Evolutionary conservation across 192 early-diverging fungal genomes (phyloP).

Genomic region (Coemansia sp.): DNA sequence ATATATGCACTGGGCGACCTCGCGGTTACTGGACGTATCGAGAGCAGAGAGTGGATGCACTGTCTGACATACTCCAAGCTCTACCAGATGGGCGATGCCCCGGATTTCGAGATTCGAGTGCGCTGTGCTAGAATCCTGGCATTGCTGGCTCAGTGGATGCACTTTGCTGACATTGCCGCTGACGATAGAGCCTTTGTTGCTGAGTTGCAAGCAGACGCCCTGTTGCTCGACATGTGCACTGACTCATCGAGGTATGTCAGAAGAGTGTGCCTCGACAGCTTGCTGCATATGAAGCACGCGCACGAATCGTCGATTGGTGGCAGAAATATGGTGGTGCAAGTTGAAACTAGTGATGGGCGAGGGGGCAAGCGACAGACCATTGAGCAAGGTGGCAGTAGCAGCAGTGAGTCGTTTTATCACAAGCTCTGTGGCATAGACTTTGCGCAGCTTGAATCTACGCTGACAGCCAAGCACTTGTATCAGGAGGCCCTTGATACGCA

Average conservation of each 20-base stretch:
- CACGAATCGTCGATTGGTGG: background rate
- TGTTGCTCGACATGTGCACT: conserved; percentile 44
- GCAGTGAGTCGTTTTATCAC: conserved; percentile 1
- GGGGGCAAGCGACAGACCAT: background rate
- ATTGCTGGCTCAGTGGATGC: conserved; percentile 9
- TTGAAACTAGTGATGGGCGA: background rate
- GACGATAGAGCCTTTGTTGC: background rate
- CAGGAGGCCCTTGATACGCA: conserved; percentile 52
- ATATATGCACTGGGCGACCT: conserved; percentile 10
- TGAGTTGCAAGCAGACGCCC: conserved; percentile 14
- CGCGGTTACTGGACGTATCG: background rate
- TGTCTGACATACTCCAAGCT: conserved; percentile 12
- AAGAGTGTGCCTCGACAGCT: conserved; percentile 24
- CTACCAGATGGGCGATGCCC: conserved; percentile 28
- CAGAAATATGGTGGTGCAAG: background rate
- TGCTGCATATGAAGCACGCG: conserved; percentile 14
- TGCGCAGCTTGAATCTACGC: conserved; percentile 23
- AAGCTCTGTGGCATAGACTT: conserved; percentile 35
- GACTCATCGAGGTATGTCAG: conserved; percentile 57
- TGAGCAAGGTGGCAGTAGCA: background rate
- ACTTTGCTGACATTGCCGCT: background rate
- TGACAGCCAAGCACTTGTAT: conserved; percentile 47
- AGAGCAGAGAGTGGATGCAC: conserved; percentile 21
- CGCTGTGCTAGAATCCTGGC: conserved; percentile 27
- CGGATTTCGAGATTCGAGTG: conserved; percentile 55